These are phyloP conservation scores for Colletotrichum lini DNA, from an alignment of 2,329 filamentous ascomycete genomes.

Conservation along the genomic window DNA sequence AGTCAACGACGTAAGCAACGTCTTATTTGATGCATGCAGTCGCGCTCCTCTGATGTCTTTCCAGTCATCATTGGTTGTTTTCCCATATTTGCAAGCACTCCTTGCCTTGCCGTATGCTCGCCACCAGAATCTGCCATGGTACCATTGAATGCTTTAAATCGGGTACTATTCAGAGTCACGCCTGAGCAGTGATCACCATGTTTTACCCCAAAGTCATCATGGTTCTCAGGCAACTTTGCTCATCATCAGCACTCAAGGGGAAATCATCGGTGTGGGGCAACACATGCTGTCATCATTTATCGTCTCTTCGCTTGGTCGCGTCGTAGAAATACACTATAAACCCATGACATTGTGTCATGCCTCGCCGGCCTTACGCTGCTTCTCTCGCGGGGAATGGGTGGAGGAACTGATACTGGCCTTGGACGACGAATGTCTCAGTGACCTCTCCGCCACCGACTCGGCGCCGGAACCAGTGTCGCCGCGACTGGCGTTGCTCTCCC, in stretches of 20 bases:
- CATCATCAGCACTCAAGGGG: not conserved
- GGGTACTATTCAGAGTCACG: too few relatives aligned
- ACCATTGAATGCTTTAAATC: too few relatives aligned
- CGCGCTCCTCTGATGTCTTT: too few relatives aligned
- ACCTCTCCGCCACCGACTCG: conserved; percentile 29
- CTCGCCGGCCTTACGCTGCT: conserved; percentile 34
- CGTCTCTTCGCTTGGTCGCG: conserved; percentile 33
- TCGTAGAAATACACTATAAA: conserved; percentile 34
- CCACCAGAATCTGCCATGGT: too few relatives aligned
- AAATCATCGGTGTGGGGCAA: too few relatives aligned
- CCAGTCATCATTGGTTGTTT: not conserved
- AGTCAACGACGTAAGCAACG: too few relatives aligned
- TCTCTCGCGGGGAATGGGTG: conserved; percentile 32
- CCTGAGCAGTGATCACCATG: too few relatives aligned
- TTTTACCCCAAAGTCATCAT: too few relatives aligned
- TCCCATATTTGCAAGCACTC: too few relatives aligned
- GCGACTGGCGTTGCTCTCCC: conserved; percentile 58
- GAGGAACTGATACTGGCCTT: conserved; percentile 37
- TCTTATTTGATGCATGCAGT: too few relatives aligned
- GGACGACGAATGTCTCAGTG: conserved; percentile 39
- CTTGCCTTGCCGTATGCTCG: too few relatives aligned
- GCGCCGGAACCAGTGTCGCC: conserved; percentile 31
- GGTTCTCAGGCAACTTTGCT: not conserved
- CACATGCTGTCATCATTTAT: conserved; percentile 27
- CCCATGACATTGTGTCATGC: conserved; percentile 23